A percentile compares a stretch with the other conserved stretches of the same genome.
Evolutionary conservation across 495 filamentous ascomycete genomes (phyloP).

Genomic region (Clavariopsis aquatica): DNA sequence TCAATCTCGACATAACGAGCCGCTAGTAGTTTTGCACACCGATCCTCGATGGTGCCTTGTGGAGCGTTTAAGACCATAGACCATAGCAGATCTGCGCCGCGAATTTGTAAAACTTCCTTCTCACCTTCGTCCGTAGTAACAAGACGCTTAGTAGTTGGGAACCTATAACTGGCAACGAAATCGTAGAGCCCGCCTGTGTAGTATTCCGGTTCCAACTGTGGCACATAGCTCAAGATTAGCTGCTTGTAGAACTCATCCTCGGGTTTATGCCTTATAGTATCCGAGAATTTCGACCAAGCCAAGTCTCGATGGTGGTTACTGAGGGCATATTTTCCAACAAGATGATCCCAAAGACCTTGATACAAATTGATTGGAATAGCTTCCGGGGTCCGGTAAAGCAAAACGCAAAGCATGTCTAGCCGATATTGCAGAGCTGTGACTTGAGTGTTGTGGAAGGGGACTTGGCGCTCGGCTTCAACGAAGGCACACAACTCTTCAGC

Average conservation of each 20-base stretch:
- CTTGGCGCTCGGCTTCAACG: constrained; percentile 22
- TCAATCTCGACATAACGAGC: constrained; percentile 68
- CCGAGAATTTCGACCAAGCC: constrained; percentile 56
- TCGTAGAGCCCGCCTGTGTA: constrained; percentile 67
- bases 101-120: constrained; percentile 54
- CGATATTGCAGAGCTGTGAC: constrained; percentile 26
- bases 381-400: constrained; percentile 12
- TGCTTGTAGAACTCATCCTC: constrained; percentile 57
- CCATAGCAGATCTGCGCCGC: constrained; percentile 80
- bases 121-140: constrained; percentile 7
- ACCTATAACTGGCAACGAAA: constrained; percentile 63
- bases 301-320: constrained; percentile 57
- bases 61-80: constrained; percentile 73
- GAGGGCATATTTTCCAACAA: constrained; percentile 47
- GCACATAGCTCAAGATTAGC: constrained; percentile 68
- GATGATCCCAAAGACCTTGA: constrained; percentile 33
- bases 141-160: constrained; percentile 6
- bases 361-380: constrained; percentile 28
- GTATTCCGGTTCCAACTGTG: constrained; percentile 60
- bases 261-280: background rate
- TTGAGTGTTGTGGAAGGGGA: background rate
- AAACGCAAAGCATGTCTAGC: constrained; percentile 23
- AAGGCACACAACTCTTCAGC: constrained; percentile 40
- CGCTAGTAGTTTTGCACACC: constrained; percentile 69
- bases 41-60: constrained; percentile 65